These are phyloP conservation scores for Spraguea lophii DNA, from an alignment of 371 early-diverging fungal species.

Conservation along the genomic window DNA sequence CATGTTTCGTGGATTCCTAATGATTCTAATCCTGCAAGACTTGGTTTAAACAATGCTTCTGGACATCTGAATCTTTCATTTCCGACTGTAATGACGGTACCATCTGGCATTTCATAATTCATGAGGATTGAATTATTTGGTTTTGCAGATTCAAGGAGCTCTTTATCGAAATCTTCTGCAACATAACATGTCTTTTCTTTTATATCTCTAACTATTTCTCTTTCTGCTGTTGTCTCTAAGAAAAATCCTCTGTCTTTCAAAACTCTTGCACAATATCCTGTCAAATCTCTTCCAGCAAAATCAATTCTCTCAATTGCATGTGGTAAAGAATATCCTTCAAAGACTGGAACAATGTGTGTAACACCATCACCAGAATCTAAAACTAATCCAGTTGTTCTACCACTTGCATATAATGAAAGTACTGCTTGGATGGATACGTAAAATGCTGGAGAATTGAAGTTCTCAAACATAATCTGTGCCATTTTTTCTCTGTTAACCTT, in stretches of 20 bases:
- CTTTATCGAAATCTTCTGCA: constrained; percentile 87
- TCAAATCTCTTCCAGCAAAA: constrained; percentile 80
- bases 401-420: constrained; percentile 81
- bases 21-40: constrained; percentile 66
- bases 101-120: constrained; percentile 96
- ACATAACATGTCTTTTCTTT: constrained; percentile 99
- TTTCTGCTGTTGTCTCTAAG: constrained; percentile 93
- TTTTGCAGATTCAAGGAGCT: constrained; percentile 73
- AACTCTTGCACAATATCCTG: constrained; percentile 79
- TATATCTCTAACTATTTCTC: constrained; percentile 97
- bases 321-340: constrained; percentile 96
- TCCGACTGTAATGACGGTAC: constrained; percentile 86
- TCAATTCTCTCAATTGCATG: constrained; percentile 90
- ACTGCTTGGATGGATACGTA: constrained; percentile 97
- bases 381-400: constrained; percentile 99
- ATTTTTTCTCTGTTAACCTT: constrained; percentile 99
- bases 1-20: constrained; percentile 76
- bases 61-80: constrained; percentile 92
- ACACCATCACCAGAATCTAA: constrained; percentile 99
- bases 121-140: constrained; percentile 64
- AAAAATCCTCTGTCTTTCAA: constrained; percentile 93
- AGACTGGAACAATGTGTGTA: constrained; percentile 95
- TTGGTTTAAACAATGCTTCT: constrained; percentile 95
- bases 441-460: constrained; percentile 90
- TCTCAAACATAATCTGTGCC: constrained; percentile 99